Percentiles rank a stretch among this genome's conserved stretches.
phyloP scores from a whole-genome alignment of 176 grass and related monocot species.

The Musa schizocarpa region DNA sequence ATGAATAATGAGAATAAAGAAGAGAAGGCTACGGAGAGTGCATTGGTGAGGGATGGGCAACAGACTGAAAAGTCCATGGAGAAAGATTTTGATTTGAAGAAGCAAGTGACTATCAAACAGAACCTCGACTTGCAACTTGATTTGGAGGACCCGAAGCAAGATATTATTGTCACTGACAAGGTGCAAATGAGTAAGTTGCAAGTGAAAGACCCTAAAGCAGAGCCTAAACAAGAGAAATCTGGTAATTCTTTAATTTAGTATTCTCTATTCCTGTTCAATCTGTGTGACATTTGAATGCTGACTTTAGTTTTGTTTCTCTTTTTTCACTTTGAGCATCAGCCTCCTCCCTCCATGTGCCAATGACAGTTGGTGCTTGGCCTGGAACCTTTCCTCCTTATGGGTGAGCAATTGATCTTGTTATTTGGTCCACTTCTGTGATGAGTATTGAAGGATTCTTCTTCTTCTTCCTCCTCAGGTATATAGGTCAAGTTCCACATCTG shows the following conservation, averaged over 20 bases:
- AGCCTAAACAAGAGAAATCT: conserved; percentile 75
- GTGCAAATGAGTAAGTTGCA: conserved; percentile 39
- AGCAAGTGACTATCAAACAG: conserved; percentile 27
- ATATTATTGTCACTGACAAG: conserved; percentile 32
- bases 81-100: conserved; percentile 29
- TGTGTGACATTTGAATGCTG: neutral
- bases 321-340: conserved; percentile 30
- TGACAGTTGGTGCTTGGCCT: conserved; percentile 65
- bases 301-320: neutral
- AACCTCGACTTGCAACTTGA: conserved; percentile 48
- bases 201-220: conserved; percentile 46
- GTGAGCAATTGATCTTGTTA: conserved; percentile 29
- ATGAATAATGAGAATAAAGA: conserved; percentile 48
- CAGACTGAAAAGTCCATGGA: conserved; percentile 27
- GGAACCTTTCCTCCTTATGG: conserved; percentile 68
- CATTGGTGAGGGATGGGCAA: conserved; percentile 40
- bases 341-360: conserved; percentile 49
- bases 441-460: neutral
- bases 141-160: conserved; percentile 60
- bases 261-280: neutral
- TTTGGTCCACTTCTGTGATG: neutral
- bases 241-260: conserved; percentile 23
- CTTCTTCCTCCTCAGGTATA: conserved; percentile 39
- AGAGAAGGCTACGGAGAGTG: conserved; percentile 30
- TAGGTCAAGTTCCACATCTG: conserved; percentile 57